Conservation (phyloP, 2,329 filamentous ascomycete species). For the Diaporthe aspalathi region DNA sequence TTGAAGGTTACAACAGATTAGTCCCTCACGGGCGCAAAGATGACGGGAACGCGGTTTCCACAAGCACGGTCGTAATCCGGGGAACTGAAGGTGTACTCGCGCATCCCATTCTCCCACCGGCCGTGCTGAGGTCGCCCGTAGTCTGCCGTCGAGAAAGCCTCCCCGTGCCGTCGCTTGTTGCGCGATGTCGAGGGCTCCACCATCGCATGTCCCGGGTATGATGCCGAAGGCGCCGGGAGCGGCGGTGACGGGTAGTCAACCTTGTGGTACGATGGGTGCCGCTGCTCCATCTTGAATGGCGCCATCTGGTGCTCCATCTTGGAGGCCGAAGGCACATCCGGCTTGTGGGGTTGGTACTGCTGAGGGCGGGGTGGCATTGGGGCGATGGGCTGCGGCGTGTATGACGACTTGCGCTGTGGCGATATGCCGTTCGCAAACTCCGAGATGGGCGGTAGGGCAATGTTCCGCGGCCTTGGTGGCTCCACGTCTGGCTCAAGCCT, state of each 20-base stretch:
- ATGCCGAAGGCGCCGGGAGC: constrained; percentile 1
- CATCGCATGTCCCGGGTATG: constrained; percentile 24
- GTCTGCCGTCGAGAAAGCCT: constrained; percentile 32
- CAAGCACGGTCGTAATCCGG: constrained; percentile 30
- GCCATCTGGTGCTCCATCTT: constrained; percentile 24
- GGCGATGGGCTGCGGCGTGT: constrained; percentile 12
- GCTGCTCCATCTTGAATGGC: constrained; percentile 25
- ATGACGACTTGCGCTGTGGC: constrained; percentile 31
- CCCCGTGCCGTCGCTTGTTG: constrained; percentile 35
- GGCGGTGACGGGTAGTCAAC: constrained; percentile 6
- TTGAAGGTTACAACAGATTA: not conserved
- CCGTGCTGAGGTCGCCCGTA: constrained; percentile 35
- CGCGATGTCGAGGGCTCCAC: constrained; percentile 8
- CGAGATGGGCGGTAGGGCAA: constrained; percentile 34
- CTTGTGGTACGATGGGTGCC: constrained; percentile 27
- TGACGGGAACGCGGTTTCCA: constrained; percentile 9
- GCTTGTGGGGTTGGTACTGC: constrained; percentile 16
- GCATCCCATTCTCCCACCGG: constrained; percentile 29
- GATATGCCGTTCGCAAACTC: not conserved
- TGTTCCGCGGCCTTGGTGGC: constrained; percentile 24
- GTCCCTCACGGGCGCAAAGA: constrained; percentile 16
- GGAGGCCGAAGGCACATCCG: constrained; percentile 26
- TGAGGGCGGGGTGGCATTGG: constrained; percentile 36
- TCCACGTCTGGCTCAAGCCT: constrained; percentile 35
- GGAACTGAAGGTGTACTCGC: constrained; percentile 27